Evolutionary conservation across 73 alveolate genomes (phyloP), one percentile per base, ranked within the genome.

Genomic region (Effrenium voratum): DNA sequence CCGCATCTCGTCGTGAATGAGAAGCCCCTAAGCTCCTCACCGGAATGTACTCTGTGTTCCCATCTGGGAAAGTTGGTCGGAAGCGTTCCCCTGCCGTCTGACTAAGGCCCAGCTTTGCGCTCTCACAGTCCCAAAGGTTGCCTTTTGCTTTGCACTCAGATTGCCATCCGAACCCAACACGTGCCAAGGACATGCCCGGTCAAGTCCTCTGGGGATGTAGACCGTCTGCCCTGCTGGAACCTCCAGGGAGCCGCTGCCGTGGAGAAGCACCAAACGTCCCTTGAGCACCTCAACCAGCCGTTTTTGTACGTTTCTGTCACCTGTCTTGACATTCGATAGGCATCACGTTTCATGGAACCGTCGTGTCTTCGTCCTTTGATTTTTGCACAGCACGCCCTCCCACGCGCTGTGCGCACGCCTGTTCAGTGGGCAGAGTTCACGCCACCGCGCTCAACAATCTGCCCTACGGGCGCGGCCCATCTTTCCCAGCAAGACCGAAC

Each of bases 201-300:
- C n/a, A n/a, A n/a, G 57, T 59, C 95, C 95, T 87, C 63, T 87
- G 84, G 79, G 85, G 50, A 87, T 87, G 95, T 60, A 87, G 85
- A 87, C 95, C 46, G 95, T 87, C 40, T 87, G 95, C 50, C 95
- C 95, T 5, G 95, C 95, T 13, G 44, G 50, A 50, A 87, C 95
- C 95, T 87, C 84, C 85, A 79, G 68, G 15, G 28, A 45, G n/a
- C 30, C 10, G 46, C 46, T 66, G 28, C 90, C 90, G 4, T 79
- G 90, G 68, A 79, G 90, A 0, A 79, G 68, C n/a, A 79, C 87
- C 87, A 43, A 22, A 36, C 16, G 24, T 55, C 30, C 12, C 68
- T 12, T 24, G 84, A 50, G 19, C 36, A 5, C 45, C 15, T 60
- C 15, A 6, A 22, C 76, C 34, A 22, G 30, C 76, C 8, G 30